Conservation (phyloP, 352 stramenopile species). For the Pythium phragmitis region DNA sequence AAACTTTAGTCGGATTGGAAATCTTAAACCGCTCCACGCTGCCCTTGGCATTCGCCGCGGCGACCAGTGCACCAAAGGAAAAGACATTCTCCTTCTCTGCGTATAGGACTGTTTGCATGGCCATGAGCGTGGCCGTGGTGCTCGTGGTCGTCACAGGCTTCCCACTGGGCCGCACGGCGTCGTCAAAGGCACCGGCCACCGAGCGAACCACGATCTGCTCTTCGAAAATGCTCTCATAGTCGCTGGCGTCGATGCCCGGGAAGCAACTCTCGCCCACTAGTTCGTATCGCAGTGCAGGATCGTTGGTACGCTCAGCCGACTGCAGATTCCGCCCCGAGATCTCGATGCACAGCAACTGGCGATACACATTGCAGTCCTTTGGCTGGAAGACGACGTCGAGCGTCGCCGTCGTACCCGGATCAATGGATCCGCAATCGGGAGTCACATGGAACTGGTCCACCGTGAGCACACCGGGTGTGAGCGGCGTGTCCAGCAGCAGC, state of each 20-base stretch:
- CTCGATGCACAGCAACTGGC: slow-evolving; percentile 64
- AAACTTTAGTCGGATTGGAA: slow-evolving; percentile 94
- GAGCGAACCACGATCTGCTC: slow-evolving; percentile 92
- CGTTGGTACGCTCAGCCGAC: slow-evolving; percentile 35
- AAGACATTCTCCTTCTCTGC: slow-evolving; percentile 86
- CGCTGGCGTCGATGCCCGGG: slow-evolving; percentile 87
- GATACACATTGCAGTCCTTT: slow-evolving; percentile 67
- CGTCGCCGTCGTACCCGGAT: slow-evolving; percentile 73
- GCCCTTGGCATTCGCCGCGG: slow-evolving; percentile 63
- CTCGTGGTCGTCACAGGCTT: slow-evolving; percentile 19
- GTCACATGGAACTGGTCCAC: slow-evolving; percentile 82
- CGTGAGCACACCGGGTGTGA: slow-evolving; percentile 38
- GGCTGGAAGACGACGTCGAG: slow-evolving; percentile 86
- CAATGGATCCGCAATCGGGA: slow-evolving; percentile 74
- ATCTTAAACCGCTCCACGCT: slow-evolving; percentile 93
- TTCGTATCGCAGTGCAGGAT: slow-evolving; percentile 74
- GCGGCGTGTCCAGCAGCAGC: slow-evolving; percentile 41
- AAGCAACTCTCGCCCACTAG: slow-evolving; percentile 91
- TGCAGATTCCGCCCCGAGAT: slow-evolving; percentile 72
- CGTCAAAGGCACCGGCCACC: slow-evolving; percentile 30
- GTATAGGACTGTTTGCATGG: slow-evolving; percentile 71
- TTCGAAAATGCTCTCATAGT: slow-evolving; percentile 93
- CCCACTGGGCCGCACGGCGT: not conserved
- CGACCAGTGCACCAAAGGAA: slow-evolving; percentile 85
- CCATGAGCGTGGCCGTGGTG: slow-evolving; percentile 18